phyloP scores from a whole-genome alignment of 148 eudicot genomes.

The Bassia scoparia region DNA sequence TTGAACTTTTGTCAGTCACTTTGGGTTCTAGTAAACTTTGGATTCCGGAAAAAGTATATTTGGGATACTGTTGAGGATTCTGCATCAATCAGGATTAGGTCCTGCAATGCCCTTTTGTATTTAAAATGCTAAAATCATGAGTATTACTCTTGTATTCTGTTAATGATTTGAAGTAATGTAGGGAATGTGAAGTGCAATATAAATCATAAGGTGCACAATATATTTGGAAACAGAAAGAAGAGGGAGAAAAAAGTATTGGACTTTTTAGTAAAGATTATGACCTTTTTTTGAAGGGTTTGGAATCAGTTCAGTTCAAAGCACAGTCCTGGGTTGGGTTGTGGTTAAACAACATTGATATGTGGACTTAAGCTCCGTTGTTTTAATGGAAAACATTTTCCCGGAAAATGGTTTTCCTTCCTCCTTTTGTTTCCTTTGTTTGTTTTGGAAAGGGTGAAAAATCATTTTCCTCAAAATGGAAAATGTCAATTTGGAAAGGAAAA shows the following conservation, averaged over 20 bases:
- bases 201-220: not conserved
- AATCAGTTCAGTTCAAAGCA: no score
- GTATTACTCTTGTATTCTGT: not conserved
- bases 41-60: not conserved
- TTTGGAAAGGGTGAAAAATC: no score
- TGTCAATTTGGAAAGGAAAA: no score
- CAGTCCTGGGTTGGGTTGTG: no score
- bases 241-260: not conserved
- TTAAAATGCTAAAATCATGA: not conserved
- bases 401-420: no score
- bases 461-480: no score
- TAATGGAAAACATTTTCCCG: no score
- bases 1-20: not conserved
- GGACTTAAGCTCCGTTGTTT: no score
- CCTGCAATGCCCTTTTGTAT: not conserved
- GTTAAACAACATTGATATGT: no score
- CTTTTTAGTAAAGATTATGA: no score
- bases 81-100: constrained; percentile 1
- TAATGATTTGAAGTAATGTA: not conserved
- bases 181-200: constrained; percentile 3
- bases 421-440: no score
- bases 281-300: no score
- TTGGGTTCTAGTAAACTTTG: not conserved
- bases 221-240: not conserved
- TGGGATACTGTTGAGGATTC: not conserved